Percentiles rank a stretch among this genome's conserved stretches.
phyloP scores from a whole-genome alignment of 1,284 basidiomycete genomes.

The Meripilus lineatus region DNA sequence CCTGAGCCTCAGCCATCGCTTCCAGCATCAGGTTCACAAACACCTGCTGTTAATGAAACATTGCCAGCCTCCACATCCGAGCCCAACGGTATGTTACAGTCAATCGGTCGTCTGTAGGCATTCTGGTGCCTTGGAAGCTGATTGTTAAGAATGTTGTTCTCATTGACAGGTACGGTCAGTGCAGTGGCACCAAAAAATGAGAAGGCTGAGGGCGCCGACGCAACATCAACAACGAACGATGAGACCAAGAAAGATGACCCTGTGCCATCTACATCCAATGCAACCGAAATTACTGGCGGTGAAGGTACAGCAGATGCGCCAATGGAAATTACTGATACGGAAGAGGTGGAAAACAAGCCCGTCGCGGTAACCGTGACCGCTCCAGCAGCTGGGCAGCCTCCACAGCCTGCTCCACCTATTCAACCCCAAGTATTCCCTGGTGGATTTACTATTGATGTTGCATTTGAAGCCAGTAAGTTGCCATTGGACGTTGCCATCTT shows the following conservation, averaged over 20 bases:
- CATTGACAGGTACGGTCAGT: slow-evolving; percentile 9
- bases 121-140: not conserved
- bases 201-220: too few relatives aligned
- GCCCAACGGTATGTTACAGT: not conserved
- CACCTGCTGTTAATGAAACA: slow-evolving; percentile 11
- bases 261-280: slow-evolving; percentile 6
- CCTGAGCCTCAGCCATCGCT: slow-evolving; percentile 20
- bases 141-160: not conserved
- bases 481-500: slow-evolving; percentile 94
- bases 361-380: not conserved
- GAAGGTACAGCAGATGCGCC: slow-evolving; percentile 29
- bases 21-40: slow-evolving; percentile 19
- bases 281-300: slow-evolving; percentile 14
- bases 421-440: slow-evolving; percentile 15
- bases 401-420: slow-evolving; percentile 5
- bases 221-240: not conserved
- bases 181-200: slow-evolving; percentile 14
- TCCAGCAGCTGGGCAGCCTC: slow-evolving; percentile 8
- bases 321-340: slow-evolving; percentile 45
- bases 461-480: slow-evolving; percentile 83
- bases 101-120: not conserved
- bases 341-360: slow-evolving; percentile 39
- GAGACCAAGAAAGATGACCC: slow-evolving; percentile 4
- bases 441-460: slow-evolving; percentile 61
- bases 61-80: slow-evolving; percentile 18